These are phyloP conservation scores for Globisporangium viniferum DNA, from an alignment of 352 stramenopile genomes.

Conservation along the genomic window DNA sequence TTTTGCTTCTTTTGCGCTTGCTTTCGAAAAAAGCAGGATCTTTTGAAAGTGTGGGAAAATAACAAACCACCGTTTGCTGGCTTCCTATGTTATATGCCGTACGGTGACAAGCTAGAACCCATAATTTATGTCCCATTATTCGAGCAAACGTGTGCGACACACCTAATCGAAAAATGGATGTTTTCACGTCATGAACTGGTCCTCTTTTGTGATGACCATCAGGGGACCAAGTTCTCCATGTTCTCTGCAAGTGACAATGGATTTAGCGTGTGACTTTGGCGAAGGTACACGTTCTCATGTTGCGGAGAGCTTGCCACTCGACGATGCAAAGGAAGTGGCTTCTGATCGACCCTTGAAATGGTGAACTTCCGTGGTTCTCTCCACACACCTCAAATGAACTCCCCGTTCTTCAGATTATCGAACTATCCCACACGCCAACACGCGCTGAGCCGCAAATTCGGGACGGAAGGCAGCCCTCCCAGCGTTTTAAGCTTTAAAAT, in stretches of 20 bases:
- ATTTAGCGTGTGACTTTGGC: no score
- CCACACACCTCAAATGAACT: no score
- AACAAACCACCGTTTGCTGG: not conserved
- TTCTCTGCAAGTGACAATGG: no score
- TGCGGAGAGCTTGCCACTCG: no score
- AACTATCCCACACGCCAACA: not conserved
- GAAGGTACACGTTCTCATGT: no score
- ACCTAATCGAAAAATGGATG: conserved; percentile 7
- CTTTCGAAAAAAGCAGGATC: not conserved
- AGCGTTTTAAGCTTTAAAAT: not conserved
- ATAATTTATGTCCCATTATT: not conserved
- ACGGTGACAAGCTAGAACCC: not conserved
- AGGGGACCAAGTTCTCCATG: not conserved
- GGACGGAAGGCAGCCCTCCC: not conserved
- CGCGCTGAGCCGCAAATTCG: conserved; percentile 8
- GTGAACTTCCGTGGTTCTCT: no score
- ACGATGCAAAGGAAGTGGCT: no score
- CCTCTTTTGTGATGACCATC: not conserved
- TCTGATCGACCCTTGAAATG: no score
- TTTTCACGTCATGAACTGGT: conserved; percentile 17
- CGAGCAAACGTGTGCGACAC: conserved; percentile 1
- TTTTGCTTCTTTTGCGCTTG: conserved; percentile 5
- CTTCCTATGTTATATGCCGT: not conserved
- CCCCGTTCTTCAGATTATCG: no score
- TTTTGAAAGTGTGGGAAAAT: not conserved